Evolutionary conservation across 148 eudicot species (phyloP).

Genomic region (Persicaria tinctoria): DNA sequence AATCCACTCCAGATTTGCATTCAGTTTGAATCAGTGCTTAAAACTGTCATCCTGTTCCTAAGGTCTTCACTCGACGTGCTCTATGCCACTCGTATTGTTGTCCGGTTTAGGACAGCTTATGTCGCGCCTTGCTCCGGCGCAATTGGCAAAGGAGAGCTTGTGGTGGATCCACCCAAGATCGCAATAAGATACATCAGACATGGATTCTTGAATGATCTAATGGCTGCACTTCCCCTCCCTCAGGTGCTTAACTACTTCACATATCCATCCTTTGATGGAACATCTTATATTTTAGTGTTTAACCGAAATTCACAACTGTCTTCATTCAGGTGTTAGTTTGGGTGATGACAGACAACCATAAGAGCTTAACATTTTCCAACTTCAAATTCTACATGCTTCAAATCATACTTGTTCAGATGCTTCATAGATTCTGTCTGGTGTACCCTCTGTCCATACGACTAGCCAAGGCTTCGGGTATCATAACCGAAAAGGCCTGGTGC

Average conservation of each 20-base stretch:
- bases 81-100: slow-evolving; percentile 14
- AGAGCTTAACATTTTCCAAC: no score
- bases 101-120: slow-evolving; percentile 23
- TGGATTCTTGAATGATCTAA: slow-evolving; percentile 18
- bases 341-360: no score
- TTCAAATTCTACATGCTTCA: no score
- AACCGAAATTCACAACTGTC: no score
- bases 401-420: no score
- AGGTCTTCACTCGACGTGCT: slow-evolving; percentile 13
- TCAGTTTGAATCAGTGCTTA: not conserved
- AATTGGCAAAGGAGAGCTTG: slow-evolving; percentile 27
- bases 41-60: slow-evolving; percentile 12
- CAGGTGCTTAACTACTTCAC: slow-evolving; percentile 15
- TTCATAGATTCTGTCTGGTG: no score
- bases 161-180: slow-evolving; percentile 20
- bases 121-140: slow-evolving; percentile 22
- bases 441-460: no score
- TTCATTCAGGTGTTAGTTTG: no score
- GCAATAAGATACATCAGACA: slow-evolving; percentile 16
- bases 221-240: slow-evolving; percentile 25
- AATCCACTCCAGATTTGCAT: slow-evolving; percentile 12
- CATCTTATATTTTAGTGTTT: no score
- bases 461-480: no score
- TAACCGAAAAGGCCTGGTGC: no score
- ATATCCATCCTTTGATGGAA: no score